These are phyloP conservation scores for Termitomyces sp. DNA, from an alignment of 768 basidiomycete species.

Conservation along the genomic window DNA sequence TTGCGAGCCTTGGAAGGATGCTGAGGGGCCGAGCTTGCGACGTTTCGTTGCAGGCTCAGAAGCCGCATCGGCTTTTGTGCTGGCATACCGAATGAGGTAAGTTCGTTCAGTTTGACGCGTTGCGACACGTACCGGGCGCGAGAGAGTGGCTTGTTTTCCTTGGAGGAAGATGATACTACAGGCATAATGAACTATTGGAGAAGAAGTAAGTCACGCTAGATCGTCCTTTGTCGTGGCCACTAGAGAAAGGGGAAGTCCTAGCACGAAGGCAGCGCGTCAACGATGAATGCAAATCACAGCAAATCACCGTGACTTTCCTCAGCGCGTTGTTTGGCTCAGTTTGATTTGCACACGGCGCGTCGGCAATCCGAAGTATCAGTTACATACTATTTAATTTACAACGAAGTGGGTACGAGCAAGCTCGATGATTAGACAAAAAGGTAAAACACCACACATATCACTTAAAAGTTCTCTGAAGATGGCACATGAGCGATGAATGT, in stretches of 20 bases:
- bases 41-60: constrained; percentile 48
- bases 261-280: neutral
- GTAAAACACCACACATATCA: neutral
- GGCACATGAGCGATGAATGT: neutral
- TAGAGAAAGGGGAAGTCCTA: neutral
- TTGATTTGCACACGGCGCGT: constrained; percentile 1
- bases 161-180: constrained; percentile 11
- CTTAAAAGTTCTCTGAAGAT: constrained; percentile 32
- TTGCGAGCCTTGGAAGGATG: constrained; percentile 34
- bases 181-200: constrained; percentile 8
- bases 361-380: too few relatives aligned
- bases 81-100: constrained; percentile 7
- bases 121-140: constrained; percentile 26
- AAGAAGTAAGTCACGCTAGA: neutral
- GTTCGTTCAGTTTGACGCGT: constrained; percentile 18
- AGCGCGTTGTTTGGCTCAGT: constrained; percentile 17
- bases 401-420: constrained; percentile 6
- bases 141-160: constrained; percentile 28
- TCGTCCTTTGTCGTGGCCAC: neutral
- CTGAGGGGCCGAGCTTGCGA: constrained; percentile 42
- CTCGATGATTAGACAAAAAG: neutral
- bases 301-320: neutral
- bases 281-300: neutral
- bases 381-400: too few relatives aligned
- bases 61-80: constrained; percentile 21